phyloP scores from a whole-genome alignment of 345 rosid genomes.

The Raphanus raphanistrum region DNA sequence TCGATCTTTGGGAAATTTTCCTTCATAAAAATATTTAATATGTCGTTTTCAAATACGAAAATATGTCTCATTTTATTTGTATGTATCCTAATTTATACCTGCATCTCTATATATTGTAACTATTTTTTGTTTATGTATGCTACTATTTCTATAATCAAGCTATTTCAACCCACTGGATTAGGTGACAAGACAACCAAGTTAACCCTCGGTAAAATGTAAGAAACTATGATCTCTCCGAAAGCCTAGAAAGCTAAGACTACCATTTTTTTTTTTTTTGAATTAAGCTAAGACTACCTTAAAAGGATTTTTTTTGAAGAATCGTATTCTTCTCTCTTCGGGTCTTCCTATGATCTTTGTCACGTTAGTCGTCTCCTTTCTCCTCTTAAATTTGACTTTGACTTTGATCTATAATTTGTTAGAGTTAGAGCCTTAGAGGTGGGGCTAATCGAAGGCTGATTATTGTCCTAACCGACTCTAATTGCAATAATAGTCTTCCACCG shows the following conservation, averaged over 20 bases:
- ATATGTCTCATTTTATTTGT: slow-evolving; percentile 11
- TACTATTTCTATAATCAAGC: not conserved
- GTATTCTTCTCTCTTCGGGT: not conserved
- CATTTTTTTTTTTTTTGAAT: too few relatives aligned
- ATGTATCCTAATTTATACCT: not conserved
- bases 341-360: not conserved
- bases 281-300: not conserved
- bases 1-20: not conserved
- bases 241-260: not conserved
- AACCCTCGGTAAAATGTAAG: not conserved
- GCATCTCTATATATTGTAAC: not conserved
- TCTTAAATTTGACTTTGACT: not conserved
- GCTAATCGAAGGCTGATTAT: not conserved
- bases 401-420: not conserved
- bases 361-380: slow-evolving; percentile 4
- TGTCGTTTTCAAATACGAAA: slow-evolving; percentile 17
- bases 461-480: not conserved
- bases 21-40: not conserved
- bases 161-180: not conserved
- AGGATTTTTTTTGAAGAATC: not conserved
- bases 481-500: not conserved
- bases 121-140: not conserved
- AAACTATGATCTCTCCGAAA: not conserved
- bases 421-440: not conserved
- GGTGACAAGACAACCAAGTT: not conserved